Evolutionary conservation across 2,329 filamentous ascomycete species (phyloP), one percentile per base, ranked within the genome.

Genomic region (Cladosporium sp.): DNA sequence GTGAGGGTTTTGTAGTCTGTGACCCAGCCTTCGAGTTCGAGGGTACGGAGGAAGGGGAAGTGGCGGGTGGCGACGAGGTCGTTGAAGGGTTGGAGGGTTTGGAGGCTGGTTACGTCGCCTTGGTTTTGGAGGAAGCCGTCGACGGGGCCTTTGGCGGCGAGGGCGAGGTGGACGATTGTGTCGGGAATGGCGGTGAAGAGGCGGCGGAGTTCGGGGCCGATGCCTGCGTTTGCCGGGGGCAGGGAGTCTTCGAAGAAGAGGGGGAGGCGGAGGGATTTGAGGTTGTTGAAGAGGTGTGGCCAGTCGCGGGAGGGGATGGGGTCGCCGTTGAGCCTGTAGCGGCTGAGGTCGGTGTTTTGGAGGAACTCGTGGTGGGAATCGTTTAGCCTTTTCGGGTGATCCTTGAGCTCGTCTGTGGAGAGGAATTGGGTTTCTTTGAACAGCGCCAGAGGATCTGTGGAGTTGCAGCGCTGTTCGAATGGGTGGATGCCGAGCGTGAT

Each of bases 381-480:
- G 56, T 58, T 58, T 1, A 58, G 34, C 25, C 56, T 39, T 36
- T 30, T 39, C 4, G 56, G 56, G 34, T 58, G 56, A 46, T 58
- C 56, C 23, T 54, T 63, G 13, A 63, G 23, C 39, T 63, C 60
- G 25, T 63, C 60, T 14, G 60, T 63, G 23, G 60, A 53, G 21
- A 63, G 23, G 34, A 63, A 63, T 39, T 63, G 60, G 2, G 49
- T 25, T 56, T 63, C 60, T 21, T 63, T 63, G 49, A 56, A 63
- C n/a, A 63, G 16, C 11, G 60, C 60, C 8, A 63, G n/a, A 28
- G 60, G 60, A 23, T 63, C 60, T 16, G 60, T 63, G 23, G 60
- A 63, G 32, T 63, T 63, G 34, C 60, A 63, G 21, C 60, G 60
- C 49, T 63, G 60, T 30, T 63, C 60, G 49, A 63, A 63, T 21